Base-by-base conservation (phyloP, 2,329 filamentous ascomycete species). In the Elsinoe perseae region DNA sequence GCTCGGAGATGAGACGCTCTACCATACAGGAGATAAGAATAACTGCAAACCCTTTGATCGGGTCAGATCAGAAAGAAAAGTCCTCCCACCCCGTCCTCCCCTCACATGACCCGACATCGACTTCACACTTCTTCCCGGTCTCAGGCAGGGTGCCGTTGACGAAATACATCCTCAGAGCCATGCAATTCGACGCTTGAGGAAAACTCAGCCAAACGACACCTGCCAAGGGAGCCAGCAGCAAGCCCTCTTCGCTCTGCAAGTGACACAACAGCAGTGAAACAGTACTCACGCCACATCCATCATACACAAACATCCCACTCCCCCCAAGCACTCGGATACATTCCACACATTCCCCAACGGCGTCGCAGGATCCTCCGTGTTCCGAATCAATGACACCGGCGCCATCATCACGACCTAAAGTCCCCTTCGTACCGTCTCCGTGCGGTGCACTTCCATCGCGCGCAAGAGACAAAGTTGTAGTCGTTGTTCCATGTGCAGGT, bases 261-360 rank as follows among this genome's bases (percentile, higher is more conserved):
- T n/a, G n/a, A n/a, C n/a, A n/a, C n/a, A n/a, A n/a, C n/a, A n/a
- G n/a, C n/a, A 23, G 23, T 16, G 30, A 20, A 50, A 30, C 5
- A 10, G n/a, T 16, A 54, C 52, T 43, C 23, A 54, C 52, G 20
- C 59, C 59, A 34, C 66, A 56, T 16, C 69, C 68, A 9, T 70
- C 63, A 3, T 71, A 65, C 32, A 70, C 64, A 4, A 74, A 64
- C 5, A 75, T 61, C 10, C 67, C 66, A 32, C 73, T 75, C 1
- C 68, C 69, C 70, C 61, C 30, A 75, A 69, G 1, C 66, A 66
- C 3, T 62, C 58, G 23, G 68, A 72, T 30, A 71, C 63, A 38
- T 72, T 72, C 43, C 61, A 67, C 1, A 74, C 78, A 43, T 74
- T 73, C 42, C 64, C 61, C 4, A 83, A 65, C 2, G 69, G 68